Conservation (phyloP, 2,329 filamentous ascomycete genomes). For the Cadophora sp. region DNA sequence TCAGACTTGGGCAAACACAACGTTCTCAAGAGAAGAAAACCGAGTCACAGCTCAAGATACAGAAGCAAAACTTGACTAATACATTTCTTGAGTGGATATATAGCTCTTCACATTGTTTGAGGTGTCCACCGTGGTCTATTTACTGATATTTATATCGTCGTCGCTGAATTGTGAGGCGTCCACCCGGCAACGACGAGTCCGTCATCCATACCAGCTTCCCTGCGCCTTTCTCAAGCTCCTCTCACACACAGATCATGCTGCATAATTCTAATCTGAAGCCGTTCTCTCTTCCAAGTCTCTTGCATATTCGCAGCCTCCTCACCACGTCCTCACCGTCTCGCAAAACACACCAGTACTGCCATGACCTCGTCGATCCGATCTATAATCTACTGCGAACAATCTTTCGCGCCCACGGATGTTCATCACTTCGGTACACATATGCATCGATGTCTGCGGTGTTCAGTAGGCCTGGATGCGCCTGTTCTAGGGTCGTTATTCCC, state of each 20-base stretch:
- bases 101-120: neutral
- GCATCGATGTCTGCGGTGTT: slow-evolving; percentile 49
- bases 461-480: slow-evolving; percentile 59
- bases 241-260: neutral
- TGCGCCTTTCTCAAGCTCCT: no score
- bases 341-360: neutral
- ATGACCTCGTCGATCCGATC: neutral
- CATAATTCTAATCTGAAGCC: no score
- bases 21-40: no score
- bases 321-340: neutral
- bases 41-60: no score
- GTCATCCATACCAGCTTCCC: no score
- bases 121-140: neutral
- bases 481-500: slow-evolving; percentile 63
- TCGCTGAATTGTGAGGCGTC: neutral
- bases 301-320: no score
- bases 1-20: no score
- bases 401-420: slow-evolving; percentile 16
- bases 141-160: neutral
- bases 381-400: slow-evolving; percentile 11
- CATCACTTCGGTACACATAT: slow-evolving; percentile 15
- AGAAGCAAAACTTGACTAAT: no score
- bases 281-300: neutral
- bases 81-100: no score
- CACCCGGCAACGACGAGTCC: neutral